Base-by-base conservation (phyloP, 441 rosid genomes). In the Croton laevigatus region DNA sequence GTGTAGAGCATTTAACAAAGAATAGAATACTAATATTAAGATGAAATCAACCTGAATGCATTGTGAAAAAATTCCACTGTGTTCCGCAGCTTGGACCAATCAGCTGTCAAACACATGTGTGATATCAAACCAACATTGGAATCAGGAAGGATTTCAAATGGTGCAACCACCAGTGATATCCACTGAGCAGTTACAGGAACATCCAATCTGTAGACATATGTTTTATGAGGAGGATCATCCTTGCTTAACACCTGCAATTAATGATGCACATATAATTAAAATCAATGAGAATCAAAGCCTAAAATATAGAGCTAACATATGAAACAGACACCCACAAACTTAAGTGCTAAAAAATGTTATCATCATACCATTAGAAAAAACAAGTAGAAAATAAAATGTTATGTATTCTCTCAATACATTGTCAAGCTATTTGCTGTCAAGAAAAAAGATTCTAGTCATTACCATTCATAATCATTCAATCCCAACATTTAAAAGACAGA, bases 141-240 rank as follows among this genome's bases (percentile, higher is more conserved):
- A 75, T 95, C 97, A 65, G 99, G 97, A 76, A 86, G 75, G 71
- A 95, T 78, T 85, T 93, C 91, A 81, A 93, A 84, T 67, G 95
- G 94, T 69, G 93, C 97, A 73, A 93, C 98, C 63, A 84, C 91
- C 86, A 95, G 79, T 64, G 98, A 85, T 86, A 95, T 91, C 90
- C 91, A 86, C 72, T 80, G 88, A 69, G 98, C 91, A 73, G 89
- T 73, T 59, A 91, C 90, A 61, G 97, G 97, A 82, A 88, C 85
- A 79, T 89, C 87, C 79, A 93, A 80, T 81, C 75, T 92, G 71
- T 93, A 93, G 49, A 91, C 98, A 78, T 80, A 95, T 13, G 97
- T 91, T 82, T 88, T 95, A 40, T 79, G 89, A 66, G 93, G 91
- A 80, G 95, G 97, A 78, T 89, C 90, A 77, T 89, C 97, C 81